These are phyloP conservation scores for Claviceps sp. DNA, from an alignment of 2,329 filamentous ascomycete genomes.

Conservation along the genomic window DNA sequence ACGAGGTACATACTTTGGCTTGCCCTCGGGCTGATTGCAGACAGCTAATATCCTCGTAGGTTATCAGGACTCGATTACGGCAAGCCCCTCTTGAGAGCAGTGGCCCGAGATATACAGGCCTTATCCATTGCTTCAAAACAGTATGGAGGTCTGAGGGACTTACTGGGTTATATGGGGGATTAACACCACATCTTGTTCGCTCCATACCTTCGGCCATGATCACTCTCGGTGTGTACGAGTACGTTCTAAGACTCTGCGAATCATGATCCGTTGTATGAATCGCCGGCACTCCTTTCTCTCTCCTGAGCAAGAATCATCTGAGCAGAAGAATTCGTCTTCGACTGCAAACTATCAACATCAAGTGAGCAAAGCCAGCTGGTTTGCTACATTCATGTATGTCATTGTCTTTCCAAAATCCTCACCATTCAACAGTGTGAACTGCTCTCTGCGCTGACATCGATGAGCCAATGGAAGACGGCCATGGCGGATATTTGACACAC, in stretches of 20 bases:
- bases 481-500: too few species aligned
- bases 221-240: slow-evolving; percentile 51
- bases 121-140: slow-evolving; percentile 52
- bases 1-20: slow-evolving; percentile 45
- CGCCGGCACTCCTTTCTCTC: too few species aligned
- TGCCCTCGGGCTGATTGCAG: neutral
- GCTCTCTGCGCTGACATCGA: too few species aligned
- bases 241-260: slow-evolving; percentile 13
- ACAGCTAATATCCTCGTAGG: neutral
- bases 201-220: slow-evolving; percentile 61
- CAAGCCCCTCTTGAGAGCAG: slow-evolving; percentile 56
- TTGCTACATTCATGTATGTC: too few species aligned
- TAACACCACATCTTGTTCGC: slow-evolving; percentile 55
- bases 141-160: slow-evolving; percentile 56
- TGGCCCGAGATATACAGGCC: slow-evolving; percentile 50
- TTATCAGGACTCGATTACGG: slow-evolving; percentile 49
- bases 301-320: neutral
- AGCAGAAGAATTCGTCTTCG: neutral
- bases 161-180: slow-evolving; percentile 52
- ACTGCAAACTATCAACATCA: too few species aligned
- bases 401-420: too few species aligned
- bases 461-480: too few species aligned
- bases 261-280: neutral
- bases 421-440: too few species aligned
- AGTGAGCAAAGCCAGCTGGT: too few species aligned